Base-by-base conservation (phyloP, 331 rosid genomes). In the Saraca asoca region DNA sequence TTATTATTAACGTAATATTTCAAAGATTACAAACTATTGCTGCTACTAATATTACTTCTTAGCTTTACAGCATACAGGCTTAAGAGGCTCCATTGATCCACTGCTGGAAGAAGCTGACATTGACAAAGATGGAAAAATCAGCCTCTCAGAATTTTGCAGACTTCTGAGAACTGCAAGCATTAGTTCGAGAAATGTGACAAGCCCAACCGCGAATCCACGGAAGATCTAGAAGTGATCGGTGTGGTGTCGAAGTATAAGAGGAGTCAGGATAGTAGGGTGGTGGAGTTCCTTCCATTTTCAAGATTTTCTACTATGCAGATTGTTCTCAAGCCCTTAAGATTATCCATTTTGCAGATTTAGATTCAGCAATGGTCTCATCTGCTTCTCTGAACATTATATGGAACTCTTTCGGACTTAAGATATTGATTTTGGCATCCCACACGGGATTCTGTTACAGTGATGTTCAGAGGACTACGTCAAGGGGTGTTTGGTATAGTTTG, bases 141-240 rank as follows among this genome's bases (percentile, higher is more conserved):
- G 99, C 81, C 76, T 94, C 41, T 69, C 91, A 11, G 99, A 94
- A 66, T 94, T 94, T 60, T 88, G 97, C 2, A 85, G 81, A 68
- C 99, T 94, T 78, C 71, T 94, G 54, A 86, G 99, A 87, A 86
- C 95, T 29, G 99, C 99, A 20, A 94, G 99, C 84, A 79, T 94
- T 11, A 69, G 88, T 82, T 82, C 99, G 5, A 76, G 83, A 63
- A 80, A 48, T 0, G 74, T 82, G 51, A 50, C 66, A 14, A 80
- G 87, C 80, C 85, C 92, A 8, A 2, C 67, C 6, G 45, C 5
- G 18, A 75, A 48, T 16, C 80, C 51, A 42, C 69, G 77, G 58
- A 82, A 83, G 84, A 46, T 57, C 45, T 87, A 87, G 3, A 79
- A 24, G 1, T 24, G 1, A 24, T 38, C 50, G 35, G 29, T 62